Evolutionary conservation across 768 basidiomycete species (phyloP), one percentile per base, ranked within the genome.

Genomic region (Pleurotus tuber-regium): DNA sequence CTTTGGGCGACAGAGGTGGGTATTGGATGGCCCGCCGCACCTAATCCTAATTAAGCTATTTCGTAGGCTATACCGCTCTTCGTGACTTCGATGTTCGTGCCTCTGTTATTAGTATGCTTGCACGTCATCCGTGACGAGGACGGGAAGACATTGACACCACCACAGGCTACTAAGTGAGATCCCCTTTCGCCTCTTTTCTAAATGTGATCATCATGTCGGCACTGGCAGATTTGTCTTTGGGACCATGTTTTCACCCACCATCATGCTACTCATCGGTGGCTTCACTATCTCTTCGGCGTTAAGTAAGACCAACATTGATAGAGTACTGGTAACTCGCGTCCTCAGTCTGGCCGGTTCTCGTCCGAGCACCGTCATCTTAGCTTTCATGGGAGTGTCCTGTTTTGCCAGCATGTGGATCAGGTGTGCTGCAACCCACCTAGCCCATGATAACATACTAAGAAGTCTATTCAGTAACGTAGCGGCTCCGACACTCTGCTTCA

Each of bases 371-470:
- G 95, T 99, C 3, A 73, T 99, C 6, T 79, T 99, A 39, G 87
- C 92, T 0, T 91, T 98, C 66, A 98, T 98, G 97, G 83, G 76
- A 38, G 94, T 99, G 14, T 89, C 94, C 2, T 98, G 94, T 63
- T 99, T 99, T 64, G 93, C 95, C 2, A 94, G 91, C 68, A 99
- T 98, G 96, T 98, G 94, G 97, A 98, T 99, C 61, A 94, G 89
- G 88, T 87, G 50, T 39, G 69, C 56, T n/a, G 8, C 21, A 31
- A 41, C 50, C 50, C 33, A 51, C 43, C 31, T 26, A 35, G 41
- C 3, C 29, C 42, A 33, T 48, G 24, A 19, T 33, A 33, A 38
- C 25, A 57, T 56, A 42, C 53, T 40, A 36, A 44, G 54, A 47
- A 21, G 30, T 46, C 51, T 55, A 29, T 50, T 38, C 48, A 90